Evolutionary conservation across 371 early-diverging fungal species (phyloP).

Genomic region (Mucor lusitanicus): DNA sequence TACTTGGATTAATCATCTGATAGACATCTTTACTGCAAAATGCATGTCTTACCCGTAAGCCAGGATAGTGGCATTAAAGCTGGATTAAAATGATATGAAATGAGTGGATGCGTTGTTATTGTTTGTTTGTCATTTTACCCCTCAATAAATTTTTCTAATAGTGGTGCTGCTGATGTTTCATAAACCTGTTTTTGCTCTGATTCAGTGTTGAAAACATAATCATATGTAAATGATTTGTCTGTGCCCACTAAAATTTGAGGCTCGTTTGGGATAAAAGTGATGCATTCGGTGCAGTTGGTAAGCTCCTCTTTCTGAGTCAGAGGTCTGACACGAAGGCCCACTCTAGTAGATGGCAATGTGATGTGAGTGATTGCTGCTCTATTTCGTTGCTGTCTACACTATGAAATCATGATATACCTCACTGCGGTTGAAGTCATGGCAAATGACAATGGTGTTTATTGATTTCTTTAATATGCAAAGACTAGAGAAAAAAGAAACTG

Average conservation of each 20-base stretch:
- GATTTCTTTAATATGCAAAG: not conserved
- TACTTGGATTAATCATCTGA: slow-evolving; percentile 5
- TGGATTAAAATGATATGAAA: not conserved
- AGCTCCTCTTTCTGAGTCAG: slow-evolving; percentile 72
- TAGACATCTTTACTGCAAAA: not conserved
- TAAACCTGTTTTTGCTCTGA: slow-evolving; percentile 71
- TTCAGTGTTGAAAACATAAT: slow-evolving; percentile 77
- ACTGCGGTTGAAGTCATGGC: slow-evolving; percentile 22
- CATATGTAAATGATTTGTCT: slow-evolving; percentile 79
- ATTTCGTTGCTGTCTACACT: not conserved
- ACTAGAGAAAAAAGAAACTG: not conserved
- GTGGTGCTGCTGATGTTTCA: slow-evolving; percentile 63
- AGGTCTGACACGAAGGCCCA: slow-evolving; percentile 81
- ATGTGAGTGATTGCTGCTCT: not conserved
- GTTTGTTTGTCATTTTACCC: slow-evolving; percentile 61
- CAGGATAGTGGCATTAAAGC: slow-evolving; percentile 84
- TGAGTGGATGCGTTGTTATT: not conserved
- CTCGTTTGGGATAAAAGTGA: slow-evolving; percentile 63
- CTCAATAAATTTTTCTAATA: slow-evolving; percentile 82
- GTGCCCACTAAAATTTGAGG: slow-evolving; percentile 64
- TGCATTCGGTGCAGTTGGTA: slow-evolving; percentile 65
- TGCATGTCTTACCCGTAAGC: slow-evolving; percentile 83
- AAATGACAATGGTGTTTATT: not conserved
- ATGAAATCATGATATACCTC: not conserved
- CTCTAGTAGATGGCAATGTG: slow-evolving; percentile 43